phyloP scores from a whole-genome alignment of 2,329 filamentous ascomycete species.

The Dactylellina haptotyla region DNA sequence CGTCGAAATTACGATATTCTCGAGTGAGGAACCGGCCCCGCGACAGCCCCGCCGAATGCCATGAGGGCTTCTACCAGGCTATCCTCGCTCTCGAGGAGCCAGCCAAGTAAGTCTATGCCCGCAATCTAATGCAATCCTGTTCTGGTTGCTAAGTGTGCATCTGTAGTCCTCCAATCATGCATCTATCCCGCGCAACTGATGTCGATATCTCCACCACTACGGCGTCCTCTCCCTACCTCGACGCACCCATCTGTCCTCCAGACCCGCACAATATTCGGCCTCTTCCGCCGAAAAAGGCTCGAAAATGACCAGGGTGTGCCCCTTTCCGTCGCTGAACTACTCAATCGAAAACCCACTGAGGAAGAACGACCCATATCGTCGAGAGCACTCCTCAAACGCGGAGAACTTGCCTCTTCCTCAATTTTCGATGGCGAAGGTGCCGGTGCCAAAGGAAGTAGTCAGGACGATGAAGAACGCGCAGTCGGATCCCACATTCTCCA shows the following conservation, averaged over 20 bases:
- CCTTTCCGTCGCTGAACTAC: constrained; percentile 62
- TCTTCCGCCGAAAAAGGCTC: constrained; percentile 45
- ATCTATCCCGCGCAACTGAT: constrained; percentile 14
- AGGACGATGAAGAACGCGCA: constrained; percentile 58
- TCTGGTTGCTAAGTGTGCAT: constrained; percentile 1
- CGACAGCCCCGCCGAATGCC: constrained; percentile 28
- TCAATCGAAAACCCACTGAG: constrained; percentile 50
- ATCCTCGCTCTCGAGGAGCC: constrained; percentile 48
- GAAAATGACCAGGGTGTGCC: constrained; percentile 44
- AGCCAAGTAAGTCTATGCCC: constrained; percentile 20
- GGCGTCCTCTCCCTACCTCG: neutral
- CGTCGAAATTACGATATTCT: neutral
- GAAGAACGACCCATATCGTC: constrained; percentile 5
- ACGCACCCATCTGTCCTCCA: constrained; percentile 5
- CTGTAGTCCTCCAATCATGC: constrained; percentile 28
- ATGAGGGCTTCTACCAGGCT: constrained; percentile 46
- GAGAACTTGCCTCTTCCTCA: constrained; percentile 65
- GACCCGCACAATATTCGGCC: constrained; percentile 32
- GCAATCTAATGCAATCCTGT: neutral
- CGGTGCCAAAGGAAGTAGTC: constrained; percentile 61
- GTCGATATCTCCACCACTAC: neutral
- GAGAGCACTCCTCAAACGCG: constrained; percentile 59
- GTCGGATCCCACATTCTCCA: constrained; percentile 27
- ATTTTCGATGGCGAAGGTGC: constrained; percentile 62
- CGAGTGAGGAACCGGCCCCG: neutral